Percentiles rank a stretch among this genome's conserved stretches.
phyloP scores from a whole-genome alignment of 345 rosid genomes.

The Boechera divaricarpa region DNA sequence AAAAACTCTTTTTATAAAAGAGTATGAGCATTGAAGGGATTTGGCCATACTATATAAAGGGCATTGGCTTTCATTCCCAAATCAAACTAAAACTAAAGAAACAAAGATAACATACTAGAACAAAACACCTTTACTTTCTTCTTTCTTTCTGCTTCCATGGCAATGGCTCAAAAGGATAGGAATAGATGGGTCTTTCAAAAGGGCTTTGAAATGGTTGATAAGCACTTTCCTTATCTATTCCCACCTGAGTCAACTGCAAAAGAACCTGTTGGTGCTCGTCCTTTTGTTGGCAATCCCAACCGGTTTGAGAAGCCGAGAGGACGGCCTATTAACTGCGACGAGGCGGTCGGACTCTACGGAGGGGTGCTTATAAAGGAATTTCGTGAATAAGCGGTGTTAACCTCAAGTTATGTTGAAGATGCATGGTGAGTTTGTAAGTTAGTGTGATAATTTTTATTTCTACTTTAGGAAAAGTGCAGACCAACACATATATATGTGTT shows the following conservation, averaged over 20 bases:
- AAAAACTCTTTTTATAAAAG: background rate
- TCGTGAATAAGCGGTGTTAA: constrained; percentile 13
- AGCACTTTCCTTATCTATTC: background rate
- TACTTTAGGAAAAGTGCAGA: constrained; percentile 26
- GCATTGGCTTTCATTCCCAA: background rate
- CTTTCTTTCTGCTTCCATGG: constrained; percentile 14
- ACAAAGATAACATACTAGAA: constrained; percentile 11
- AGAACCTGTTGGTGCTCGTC: constrained; percentile 16
- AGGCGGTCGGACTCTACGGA: constrained; percentile 38
- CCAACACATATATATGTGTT: constrained; percentile 42
- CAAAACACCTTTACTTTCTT: background rate
- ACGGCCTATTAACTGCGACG: constrained; percentile 38
- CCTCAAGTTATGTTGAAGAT: constrained; percentile 23
- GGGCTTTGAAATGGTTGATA: constrained; percentile 37
- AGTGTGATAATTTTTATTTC: constrained; percentile 22
- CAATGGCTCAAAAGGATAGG: constrained; percentile 38
- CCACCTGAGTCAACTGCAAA: constrained; percentile 14
- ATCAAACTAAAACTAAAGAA: constrained; percentile 28
- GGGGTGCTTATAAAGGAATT: constrained; percentile 44
- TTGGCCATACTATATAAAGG: constrained; percentile 22
- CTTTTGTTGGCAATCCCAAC: constrained; percentile 18
- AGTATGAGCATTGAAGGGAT: too few species aligned
- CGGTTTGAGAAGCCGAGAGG: constrained; percentile 30
- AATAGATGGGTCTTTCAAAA: constrained; percentile 16
- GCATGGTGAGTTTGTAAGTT: constrained; percentile 23